phyloP scores from a whole-genome alignment of 371 early-diverging fungal species.

The Zychaea mexicana region DNA sequence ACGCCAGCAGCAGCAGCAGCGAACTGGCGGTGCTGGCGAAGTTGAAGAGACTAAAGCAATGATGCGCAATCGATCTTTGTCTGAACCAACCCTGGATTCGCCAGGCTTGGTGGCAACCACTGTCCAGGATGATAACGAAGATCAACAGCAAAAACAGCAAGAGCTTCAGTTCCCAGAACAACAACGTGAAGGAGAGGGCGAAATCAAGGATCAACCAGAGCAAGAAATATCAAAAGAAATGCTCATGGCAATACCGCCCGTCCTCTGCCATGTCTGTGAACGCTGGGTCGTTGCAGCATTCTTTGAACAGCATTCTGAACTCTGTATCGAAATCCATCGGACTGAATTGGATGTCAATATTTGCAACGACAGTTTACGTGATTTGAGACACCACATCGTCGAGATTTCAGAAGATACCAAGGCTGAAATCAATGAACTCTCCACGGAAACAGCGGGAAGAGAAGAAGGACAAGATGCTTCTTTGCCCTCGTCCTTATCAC shows the following conservation, averaged over 20 bases:
- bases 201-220: not conserved
- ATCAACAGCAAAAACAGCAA: not conserved
- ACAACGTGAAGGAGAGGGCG: not conserved
- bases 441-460: constrained; percentile 10
- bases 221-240: not conserved
- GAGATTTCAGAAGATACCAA: constrained; percentile 5
- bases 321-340: constrained; percentile 79
- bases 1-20: not conserved
- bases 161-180: constrained; percentile 5
- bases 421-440: not conserved
- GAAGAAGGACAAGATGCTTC: too few relatives aligned
- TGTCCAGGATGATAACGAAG: constrained; percentile 15
- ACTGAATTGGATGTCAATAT: constrained; percentile 76
- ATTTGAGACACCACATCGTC: constrained; percentile 50
- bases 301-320: constrained; percentile 77
- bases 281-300: constrained; percentile 71
- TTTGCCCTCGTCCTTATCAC: too few relatives aligned
- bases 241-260: constrained; percentile 37
- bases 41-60: not conserved
- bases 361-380: constrained; percentile 72
- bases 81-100: constrained; percentile 19
- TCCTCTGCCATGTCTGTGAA: constrained; percentile 85
- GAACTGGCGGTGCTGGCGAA: not conserved
- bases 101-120: not conserved
- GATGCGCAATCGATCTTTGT: constrained; percentile 24